phyloP scores from a whole-genome alignment of 768 basidiomycete species.

The Tylopilus sp. region DNA sequence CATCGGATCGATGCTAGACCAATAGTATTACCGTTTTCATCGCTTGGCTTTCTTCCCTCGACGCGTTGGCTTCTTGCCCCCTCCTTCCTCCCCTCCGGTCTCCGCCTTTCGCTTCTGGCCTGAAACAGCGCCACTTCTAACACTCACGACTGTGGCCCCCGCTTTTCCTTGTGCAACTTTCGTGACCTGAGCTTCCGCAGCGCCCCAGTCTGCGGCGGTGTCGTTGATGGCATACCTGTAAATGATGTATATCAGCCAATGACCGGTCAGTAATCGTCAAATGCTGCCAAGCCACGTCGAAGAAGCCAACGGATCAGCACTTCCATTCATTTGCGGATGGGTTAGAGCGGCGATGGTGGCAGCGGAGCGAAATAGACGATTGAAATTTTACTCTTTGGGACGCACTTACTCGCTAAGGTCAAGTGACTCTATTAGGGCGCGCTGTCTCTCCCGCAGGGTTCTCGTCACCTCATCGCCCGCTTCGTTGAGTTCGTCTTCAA shows the following conservation, averaged over 20 bases:
- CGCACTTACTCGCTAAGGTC: conserved; percentile 80
- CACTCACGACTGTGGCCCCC: conserved; percentile 71
- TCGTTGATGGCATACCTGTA: conserved; percentile 75
- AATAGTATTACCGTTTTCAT: conserved; percentile 1
- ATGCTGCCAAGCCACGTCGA: background rate
- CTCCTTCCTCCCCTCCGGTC: conserved; percentile 31
- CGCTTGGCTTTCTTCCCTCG: conserved; percentile 41
- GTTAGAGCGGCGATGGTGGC: conserved; percentile 9
- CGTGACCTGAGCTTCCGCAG: conserved; percentile 70
- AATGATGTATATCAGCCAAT: background rate
- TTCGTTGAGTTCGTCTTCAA: conserved; percentile 71
- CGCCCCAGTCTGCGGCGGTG: conserved; percentile 64
- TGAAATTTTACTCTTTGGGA: background rate
- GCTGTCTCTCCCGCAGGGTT: conserved; percentile 63
- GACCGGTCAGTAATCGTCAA: background rate
- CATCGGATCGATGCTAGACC: conserved; percentile 2
- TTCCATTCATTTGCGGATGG: background rate
- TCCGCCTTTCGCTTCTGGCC: conserved; percentile 60
- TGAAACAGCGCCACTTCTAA: conserved; percentile 45
- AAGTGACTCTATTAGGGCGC: conserved; percentile 83
- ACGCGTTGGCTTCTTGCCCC: conserved; percentile 48
- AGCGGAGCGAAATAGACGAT: background rate
- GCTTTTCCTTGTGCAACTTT: conserved; percentile 41
- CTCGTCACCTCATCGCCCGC: conserved; percentile 68
- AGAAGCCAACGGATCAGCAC: background rate